These are phyloP conservation scores for Meyerozyma guilliermondii DNA, from an alignment of 1,139 yeast species.

Conservation along the genomic window DNA sequence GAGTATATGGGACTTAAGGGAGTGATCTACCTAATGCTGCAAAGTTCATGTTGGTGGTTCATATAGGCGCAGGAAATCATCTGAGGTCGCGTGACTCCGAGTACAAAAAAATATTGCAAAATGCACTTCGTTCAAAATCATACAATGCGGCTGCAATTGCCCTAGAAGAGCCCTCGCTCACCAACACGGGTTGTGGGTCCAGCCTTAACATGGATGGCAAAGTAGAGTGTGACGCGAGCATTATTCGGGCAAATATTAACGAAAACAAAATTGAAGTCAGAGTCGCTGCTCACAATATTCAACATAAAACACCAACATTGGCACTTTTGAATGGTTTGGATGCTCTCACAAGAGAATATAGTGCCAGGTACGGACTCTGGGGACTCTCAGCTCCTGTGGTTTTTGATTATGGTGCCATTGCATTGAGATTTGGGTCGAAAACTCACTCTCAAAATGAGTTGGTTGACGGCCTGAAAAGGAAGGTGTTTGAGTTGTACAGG, in stretches of 20 bases:
- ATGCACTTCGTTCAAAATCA: conserved; percentile 12
- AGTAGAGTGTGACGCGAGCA: conserved; percentile 3
- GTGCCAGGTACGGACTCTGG: not conserved
- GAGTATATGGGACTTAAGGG: not conserved
- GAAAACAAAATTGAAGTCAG: not conserved
- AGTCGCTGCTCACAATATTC: not conserved
- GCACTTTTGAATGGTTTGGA: not conserved
- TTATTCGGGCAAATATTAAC: not conserved
- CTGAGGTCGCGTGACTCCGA: conserved; percentile 10
- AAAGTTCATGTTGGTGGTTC: conserved; percentile 17
- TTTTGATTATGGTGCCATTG: not conserved
- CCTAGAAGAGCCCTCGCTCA: conserved; percentile 2
- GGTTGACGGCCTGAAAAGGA: not conserved
- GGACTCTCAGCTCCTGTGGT: not conserved
- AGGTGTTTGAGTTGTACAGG: conserved; percentile 11
- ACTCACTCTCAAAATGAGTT: not conserved
- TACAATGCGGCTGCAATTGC: not conserved
- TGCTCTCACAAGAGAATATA: not conserved
- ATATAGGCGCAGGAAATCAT: conserved; percentile 40
- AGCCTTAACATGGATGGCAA: not conserved
- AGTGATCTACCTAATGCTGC: not conserved
- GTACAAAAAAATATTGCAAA: conserved; percentile 19
- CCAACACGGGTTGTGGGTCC: conserved; percentile 4
- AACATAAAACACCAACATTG: not conserved
- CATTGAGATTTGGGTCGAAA: not conserved